phyloP scores from a whole-genome alignment of 2,329 filamentous ascomycete species.

The Penicillium psychrosexuale region DNA sequence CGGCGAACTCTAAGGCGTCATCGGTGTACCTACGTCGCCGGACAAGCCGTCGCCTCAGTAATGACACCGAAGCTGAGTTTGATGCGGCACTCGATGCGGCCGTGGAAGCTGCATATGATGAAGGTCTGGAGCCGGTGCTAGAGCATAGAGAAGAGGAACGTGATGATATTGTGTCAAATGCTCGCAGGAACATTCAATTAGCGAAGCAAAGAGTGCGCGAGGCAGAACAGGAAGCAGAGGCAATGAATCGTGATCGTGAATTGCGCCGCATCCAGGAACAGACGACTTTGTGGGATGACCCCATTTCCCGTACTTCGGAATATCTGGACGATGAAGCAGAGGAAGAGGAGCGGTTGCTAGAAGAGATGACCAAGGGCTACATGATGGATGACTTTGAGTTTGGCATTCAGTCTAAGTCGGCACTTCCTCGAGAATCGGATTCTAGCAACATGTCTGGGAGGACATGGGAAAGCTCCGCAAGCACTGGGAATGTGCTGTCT shows the following conservation, averaged over 20 bases:
- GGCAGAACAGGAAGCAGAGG: slow-evolving; percentile 66
- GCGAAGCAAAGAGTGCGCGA: slow-evolving; percentile 73
- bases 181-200: slow-evolving; percentile 65
- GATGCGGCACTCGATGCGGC: slow-evolving; percentile 92
- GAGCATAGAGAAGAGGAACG: slow-evolving; percentile 32
- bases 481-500: slow-evolving; percentile 65
- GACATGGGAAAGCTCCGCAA: slow-evolving; percentile 77
- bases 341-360: slow-evolving; percentile 71
- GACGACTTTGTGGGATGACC: slow-evolving; percentile 15
- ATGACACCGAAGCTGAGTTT: slow-evolving; percentile 81
- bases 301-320: slow-evolving; percentile 35
- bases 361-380: slow-evolving; percentile 84
- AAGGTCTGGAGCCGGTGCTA: slow-evolving; percentile 71
- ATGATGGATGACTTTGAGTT: slow-evolving; percentile 80
- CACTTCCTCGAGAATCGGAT: slow-evolving; percentile 73
- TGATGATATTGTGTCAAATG: slow-evolving; percentile 45
- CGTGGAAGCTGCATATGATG: slow-evolving; percentile 93
- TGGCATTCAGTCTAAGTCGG: slow-evolving; percentile 63
- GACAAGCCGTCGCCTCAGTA: slow-evolving; percentile 65
- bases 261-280: slow-evolving; percentile 45
- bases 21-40: slow-evolving; percentile 66
- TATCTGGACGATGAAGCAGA: slow-evolving; percentile 64
- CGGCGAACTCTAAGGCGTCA: slow-evolving; percentile 75
- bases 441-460: slow-evolving; percentile 74
- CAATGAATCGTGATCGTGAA: slow-evolving; percentile 60